Evolutionary conservation across 768 basidiomycete species (phyloP).

Genomic region (Rhodotorula toruloides): DNA sequence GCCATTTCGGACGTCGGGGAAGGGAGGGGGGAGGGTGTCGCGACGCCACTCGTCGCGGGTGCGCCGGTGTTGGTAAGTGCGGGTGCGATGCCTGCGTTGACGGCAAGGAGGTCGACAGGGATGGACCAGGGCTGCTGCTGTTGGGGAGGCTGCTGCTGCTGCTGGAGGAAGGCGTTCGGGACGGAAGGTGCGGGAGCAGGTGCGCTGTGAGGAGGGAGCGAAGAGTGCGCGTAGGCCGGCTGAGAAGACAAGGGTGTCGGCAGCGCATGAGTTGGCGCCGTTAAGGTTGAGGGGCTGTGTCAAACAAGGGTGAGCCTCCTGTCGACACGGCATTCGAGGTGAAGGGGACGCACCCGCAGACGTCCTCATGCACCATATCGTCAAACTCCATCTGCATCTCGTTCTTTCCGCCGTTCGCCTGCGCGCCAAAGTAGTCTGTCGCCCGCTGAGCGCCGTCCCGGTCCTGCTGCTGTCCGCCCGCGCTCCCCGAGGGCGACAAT

Average conservation of each 20-base stretch:
- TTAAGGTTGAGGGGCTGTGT: conserved; percentile 7
- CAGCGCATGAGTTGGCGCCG: conserved; percentile 5
- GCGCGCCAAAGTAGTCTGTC: neutral
- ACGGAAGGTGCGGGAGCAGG: conserved; percentile 9
- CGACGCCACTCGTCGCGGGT: neutral
- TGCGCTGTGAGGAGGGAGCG: conserved; percentile 11
- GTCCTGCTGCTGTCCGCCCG: neutral
- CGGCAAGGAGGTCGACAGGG: conserved; percentile 22
- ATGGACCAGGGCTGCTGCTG: conserved; percentile 5
- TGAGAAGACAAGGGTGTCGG: conserved; percentile 16
- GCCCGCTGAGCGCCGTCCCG: no score
- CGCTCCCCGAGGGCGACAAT: neutral
- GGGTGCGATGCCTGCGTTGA: conserved; percentile 27
- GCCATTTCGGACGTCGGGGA: neutral
- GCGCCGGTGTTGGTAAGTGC: conserved; percentile 18
- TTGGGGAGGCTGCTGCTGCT: neutral
- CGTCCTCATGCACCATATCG: conserved; percentile 36
- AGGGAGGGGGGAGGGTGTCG: neutral
- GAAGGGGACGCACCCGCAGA: conserved; percentile 34
- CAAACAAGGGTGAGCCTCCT: neutral
- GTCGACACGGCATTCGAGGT: no score
- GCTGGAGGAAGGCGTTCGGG: neutral
- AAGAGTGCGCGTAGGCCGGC: conserved; percentile 31
- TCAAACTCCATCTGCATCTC: conserved; percentile 24
- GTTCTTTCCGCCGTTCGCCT: neutral